Percentiles rank a stretch among this genome's conserved stretches.
Conservation (phyloP, 2,329 filamentous ascomycete genomes). For the Sphaerulina vaccinii region DNA sequence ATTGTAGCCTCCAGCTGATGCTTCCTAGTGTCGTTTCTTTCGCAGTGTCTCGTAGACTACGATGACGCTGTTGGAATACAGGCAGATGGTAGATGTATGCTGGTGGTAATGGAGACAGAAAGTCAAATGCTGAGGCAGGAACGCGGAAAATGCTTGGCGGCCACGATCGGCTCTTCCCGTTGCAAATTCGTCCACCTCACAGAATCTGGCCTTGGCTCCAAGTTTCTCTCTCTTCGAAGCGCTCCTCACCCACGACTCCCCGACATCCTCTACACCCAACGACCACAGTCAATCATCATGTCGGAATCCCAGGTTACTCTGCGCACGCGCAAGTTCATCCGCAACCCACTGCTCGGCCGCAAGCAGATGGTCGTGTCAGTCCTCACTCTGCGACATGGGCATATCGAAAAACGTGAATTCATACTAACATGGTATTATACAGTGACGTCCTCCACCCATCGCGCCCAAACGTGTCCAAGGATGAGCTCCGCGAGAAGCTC, state of each 20-base stretch:
- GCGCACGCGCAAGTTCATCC: slow-evolving; percentile 99
- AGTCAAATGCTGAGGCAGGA: not conserved
- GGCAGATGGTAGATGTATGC: not conserved
- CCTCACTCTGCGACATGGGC: slow-evolving; percentile 5
- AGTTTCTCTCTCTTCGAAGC: slow-evolving; percentile 5
- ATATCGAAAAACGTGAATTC: slow-evolving; percentile 3
- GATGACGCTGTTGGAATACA: too few species aligned
- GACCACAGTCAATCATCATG: slow-evolving; percentile 61
- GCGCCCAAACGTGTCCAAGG: slow-evolving; percentile 98
- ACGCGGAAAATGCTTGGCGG: not conserved
- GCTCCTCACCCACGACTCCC: slow-evolving; percentile 4
- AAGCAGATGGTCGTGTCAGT: slow-evolving; percentile 98
- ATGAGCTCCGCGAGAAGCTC: slow-evolving; percentile 95
- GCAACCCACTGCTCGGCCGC: slow-evolving; percentile 96
- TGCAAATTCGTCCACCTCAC: not conserved
- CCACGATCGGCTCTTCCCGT: not conserved
- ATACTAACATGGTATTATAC: slow-evolving; percentile 32
- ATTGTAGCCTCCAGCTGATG: too few species aligned
- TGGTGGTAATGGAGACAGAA: too few species aligned
- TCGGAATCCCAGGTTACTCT: slow-evolving; percentile 66
- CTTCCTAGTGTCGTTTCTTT: too few species aligned
- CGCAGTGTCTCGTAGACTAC: too few species aligned
- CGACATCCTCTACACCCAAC: slow-evolving; percentile 13
- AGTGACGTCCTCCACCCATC: slow-evolving; percentile 99
- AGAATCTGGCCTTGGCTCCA: not conserved